These are phyloP conservation scores for Plasmodium inui DNA, from an alignment of 169 alveolate genomes.

Conservation along the genomic window DNA sequence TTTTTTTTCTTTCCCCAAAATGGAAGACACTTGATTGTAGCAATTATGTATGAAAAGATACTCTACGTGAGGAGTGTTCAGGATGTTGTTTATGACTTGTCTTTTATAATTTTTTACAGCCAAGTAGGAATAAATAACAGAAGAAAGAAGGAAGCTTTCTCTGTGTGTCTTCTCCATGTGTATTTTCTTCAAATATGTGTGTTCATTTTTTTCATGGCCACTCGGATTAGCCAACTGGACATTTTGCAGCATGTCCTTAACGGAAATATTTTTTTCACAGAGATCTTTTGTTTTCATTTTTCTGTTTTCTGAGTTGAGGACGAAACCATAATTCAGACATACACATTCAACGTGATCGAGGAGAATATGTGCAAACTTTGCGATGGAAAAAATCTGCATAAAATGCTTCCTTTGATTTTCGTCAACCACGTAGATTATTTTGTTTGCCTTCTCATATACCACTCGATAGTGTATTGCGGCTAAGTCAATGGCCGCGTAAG, in stretches of 20 bases:
- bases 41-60: slow-evolving; percentile 26
- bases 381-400: slow-evolving; percentile 70
- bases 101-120: slow-evolving; percentile 56
- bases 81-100: slow-evolving; percentile 11
- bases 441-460: slow-evolving; percentile 76
- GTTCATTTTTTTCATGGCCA: background rate
- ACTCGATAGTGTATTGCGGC: slow-evolving; percentile 82
- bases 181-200: background rate
- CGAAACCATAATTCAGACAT: slow-evolving; percentile 60
- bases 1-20: slow-evolving; percentile 2
- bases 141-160: slow-evolving; percentile 19
- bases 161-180: background rate
- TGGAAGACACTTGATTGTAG: slow-evolving; percentile 9
- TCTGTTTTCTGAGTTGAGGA: slow-evolving; percentile 42
- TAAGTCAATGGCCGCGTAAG: slow-evolving; percentile 84
- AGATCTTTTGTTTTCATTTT: slow-evolving; percentile 64
- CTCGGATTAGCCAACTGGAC: background rate
- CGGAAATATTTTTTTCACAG: slow-evolving; percentile 22
- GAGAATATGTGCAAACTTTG: slow-evolving; percentile 29
- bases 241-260: slow-evolving; percentile 21
- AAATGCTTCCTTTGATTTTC: slow-evolving; percentile 81
- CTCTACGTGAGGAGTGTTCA: slow-evolving; percentile 6
- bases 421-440: slow-evolving; percentile 81
- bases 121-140: slow-evolving; percentile 54
- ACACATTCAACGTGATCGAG: slow-evolving; percentile 1